phyloP scores from a whole-genome alignment of 1,284 basidiomycete species.

The Tylopilus orsonianus region DNA sequence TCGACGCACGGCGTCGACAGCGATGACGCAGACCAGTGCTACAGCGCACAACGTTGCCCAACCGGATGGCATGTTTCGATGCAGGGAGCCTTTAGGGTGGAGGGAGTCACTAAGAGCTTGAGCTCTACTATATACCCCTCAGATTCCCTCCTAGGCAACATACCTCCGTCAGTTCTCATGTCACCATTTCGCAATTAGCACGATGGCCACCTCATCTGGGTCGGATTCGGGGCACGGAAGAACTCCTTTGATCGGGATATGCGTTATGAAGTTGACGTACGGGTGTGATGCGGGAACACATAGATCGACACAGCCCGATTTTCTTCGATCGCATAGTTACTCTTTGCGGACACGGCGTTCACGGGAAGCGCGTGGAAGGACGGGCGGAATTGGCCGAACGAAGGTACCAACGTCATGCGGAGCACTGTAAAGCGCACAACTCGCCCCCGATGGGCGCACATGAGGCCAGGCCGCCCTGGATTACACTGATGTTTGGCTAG shows the following conservation, averaged over 20 bases:
- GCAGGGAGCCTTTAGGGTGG: no score
- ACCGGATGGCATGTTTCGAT: background rate
- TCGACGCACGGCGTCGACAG: background rate
- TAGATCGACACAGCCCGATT: background rate
- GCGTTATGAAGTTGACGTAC: background rate
- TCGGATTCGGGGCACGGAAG: background rate
- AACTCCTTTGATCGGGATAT: background rate
- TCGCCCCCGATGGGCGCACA: background rate
- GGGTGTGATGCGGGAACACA: background rate
- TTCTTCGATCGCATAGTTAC: background rate
- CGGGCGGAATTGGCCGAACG: background rate
- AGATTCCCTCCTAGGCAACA: background rate
- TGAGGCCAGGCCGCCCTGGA: no score
- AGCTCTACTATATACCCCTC: background rate
- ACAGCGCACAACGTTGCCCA: constrained; percentile 1
- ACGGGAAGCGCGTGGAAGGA: no score
- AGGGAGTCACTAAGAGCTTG: background rate
- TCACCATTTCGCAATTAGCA: constrained; percentile 1
- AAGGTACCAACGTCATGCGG: background rate
- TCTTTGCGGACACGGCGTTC: background rate
- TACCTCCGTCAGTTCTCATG: background rate
- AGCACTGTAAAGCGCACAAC: background rate
- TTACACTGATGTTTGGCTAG: background rate
- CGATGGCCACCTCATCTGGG: background rate
- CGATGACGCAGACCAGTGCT: background rate